These are phyloP conservation scores for Aspergillus coremiiformis DNA, from an alignment of 495 filamentous ascomycete species.

Conservation along the genomic window DNA sequence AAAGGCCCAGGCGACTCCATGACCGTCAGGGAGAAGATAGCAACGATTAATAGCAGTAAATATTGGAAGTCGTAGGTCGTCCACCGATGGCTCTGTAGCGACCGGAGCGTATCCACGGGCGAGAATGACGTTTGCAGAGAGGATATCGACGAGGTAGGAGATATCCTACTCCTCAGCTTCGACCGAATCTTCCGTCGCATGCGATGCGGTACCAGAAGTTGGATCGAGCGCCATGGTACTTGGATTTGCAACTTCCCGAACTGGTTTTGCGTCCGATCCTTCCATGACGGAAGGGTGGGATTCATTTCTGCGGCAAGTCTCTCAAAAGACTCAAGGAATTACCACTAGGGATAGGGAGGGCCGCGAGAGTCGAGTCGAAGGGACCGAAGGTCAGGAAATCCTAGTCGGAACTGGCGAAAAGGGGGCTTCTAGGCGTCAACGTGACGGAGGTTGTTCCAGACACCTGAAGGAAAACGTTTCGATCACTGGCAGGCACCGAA, in stretches of 20 bases:
- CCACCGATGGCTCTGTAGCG: constrained; percentile 72
- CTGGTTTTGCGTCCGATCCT: constrained; percentile 43
- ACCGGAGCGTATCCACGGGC: constrained; percentile 61
- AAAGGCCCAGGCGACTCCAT: constrained; percentile 67
- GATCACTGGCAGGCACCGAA: constrained; percentile 10
- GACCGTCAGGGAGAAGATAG: constrained; percentile 74
- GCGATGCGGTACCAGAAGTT: constrained; percentile 56
- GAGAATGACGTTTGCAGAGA: constrained; percentile 76
- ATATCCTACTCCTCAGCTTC: constrained; percentile 62
- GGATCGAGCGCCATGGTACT: constrained; percentile 45
- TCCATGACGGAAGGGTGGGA: constrained; percentile 40
- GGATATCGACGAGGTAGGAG: constrained; percentile 64
- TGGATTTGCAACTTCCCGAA: constrained; percentile 44
- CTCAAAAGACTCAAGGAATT: constrained; percentile 19
- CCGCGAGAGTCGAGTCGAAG: background rate
- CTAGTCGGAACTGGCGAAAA: constrained; percentile 12
- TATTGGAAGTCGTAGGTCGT: constrained; percentile 83
- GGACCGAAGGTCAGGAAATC: background rate
- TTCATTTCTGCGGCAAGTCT: constrained; percentile 32
- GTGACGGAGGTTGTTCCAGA: constrained; percentile 6
- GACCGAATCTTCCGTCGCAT: constrained; percentile 66
- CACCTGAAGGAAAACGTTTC: constrained; percentile 7
- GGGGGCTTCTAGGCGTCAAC: constrained; percentile 16
- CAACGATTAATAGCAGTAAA: constrained; percentile 59
- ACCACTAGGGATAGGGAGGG: constrained; percentile 7